Conservation (phyloP, 2,329 filamentous ascomycete genomes). For the Malbranchea cinnamomea region DNA sequence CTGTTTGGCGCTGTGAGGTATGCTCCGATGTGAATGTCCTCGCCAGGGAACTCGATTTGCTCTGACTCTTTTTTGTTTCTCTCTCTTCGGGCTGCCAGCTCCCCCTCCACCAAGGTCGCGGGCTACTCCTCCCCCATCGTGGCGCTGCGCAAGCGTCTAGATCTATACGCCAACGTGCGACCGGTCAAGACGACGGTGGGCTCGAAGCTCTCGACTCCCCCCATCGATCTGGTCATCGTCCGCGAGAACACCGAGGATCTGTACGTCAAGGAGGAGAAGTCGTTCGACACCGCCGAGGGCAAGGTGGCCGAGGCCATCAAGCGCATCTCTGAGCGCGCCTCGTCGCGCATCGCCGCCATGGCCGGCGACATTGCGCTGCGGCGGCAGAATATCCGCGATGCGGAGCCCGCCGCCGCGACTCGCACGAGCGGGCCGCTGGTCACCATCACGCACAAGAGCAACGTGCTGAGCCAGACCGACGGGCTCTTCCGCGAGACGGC, state of each 20-base stretch:
- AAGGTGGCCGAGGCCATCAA: constrained; percentile 96
- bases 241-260: constrained; percentile 98
- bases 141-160: constrained; percentile 83
- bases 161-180: constrained; percentile 93
- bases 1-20: constrained; percentile 86
- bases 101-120: constrained; percentile 73
- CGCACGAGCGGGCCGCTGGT: constrained; percentile 64
- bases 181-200: constrained; percentile 71
- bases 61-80: no score
- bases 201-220: constrained; percentile 33
- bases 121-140: constrained; percentile 97
- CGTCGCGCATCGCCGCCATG: constrained; percentile 75
- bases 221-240: constrained; percentile 94
- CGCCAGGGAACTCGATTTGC: no score
- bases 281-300: constrained; percentile 53
- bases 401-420: constrained; percentile 29
- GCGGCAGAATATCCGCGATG: constrained; percentile 62
- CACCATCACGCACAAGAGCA: constrained; percentile 96
- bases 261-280: constrained; percentile 93
- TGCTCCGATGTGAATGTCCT: constrained; percentile 2
- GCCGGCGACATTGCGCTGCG: constrained; percentile 88
- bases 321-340: constrained; percentile 79
- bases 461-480: constrained; percentile 91
- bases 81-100: constrained; percentile 36
- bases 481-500: constrained; percentile 80